Percentiles rank a stretch among this genome's conserved stretches.
phyloP scores from a whole-genome alignment of 805 yeast genomes.

The Kurtzmaniella fragi region DNA sequence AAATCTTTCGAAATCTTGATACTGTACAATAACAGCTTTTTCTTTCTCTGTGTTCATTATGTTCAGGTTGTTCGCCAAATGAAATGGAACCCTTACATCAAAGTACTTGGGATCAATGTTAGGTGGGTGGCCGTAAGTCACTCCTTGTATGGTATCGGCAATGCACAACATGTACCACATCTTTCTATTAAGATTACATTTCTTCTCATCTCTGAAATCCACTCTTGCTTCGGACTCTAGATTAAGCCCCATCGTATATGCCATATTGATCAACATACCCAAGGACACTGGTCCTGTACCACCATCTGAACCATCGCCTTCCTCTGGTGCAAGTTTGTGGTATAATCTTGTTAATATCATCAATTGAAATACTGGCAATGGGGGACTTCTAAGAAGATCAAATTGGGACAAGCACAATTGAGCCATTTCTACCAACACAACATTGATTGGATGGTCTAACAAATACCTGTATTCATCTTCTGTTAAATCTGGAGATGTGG shows the following conservation, averaged over 20 bases:
- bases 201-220: conserved; percentile 18
- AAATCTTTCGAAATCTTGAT: conserved; percentile 22
- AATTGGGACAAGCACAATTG: conserved; percentile 33
- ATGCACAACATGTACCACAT: conserved; percentile 31
- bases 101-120: conserved; percentile 20
- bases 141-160: conserved; percentile 25
- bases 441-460: conserved; percentile 25
- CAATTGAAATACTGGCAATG: conserved; percentile 49
- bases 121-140: conserved; percentile 30
- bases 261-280: conserved; percentile 61
- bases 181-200: conserved; percentile 26
- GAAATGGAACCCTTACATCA: conserved; percentile 27
- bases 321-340: conserved; percentile 46
- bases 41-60: conserved; percentile 33
- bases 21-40: conserved; percentile 24
- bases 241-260: conserved; percentile 60
- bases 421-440: conserved; percentile 27
- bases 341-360: conserved; percentile 49
- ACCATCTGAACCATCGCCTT: conserved; percentile 57
- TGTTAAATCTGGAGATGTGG: conserved; percentile 15
- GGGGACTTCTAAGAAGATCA: conserved; percentile 31
- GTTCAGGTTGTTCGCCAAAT: conserved; percentile 31
- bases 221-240: conserved; percentile 57
- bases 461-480: conserved; percentile 22
- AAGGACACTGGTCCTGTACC: conserved; percentile 52